Conservation (phyloP, 495 filamentous ascomycete genomes). For the Aspergillus heteromorphus region DNA sequence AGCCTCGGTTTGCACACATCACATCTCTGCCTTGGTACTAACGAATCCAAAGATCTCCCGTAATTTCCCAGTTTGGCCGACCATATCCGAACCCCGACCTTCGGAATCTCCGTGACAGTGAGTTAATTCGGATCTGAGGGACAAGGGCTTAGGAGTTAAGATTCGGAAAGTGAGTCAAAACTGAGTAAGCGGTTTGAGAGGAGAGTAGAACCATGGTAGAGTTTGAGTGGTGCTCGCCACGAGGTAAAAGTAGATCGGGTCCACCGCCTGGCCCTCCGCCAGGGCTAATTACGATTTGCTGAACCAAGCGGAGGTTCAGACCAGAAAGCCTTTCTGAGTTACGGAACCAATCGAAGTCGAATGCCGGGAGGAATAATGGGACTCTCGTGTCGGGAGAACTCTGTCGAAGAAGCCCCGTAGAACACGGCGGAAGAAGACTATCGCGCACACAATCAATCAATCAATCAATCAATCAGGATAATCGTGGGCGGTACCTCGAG, state of each 20-base stretch:
- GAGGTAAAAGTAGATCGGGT: slow-evolving; percentile 16
- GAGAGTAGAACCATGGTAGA: slow-evolving; percentile 12
- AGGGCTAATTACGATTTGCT: slow-evolving; percentile 6
- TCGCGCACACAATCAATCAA: neutral
- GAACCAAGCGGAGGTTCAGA: slow-evolving; percentile 2
- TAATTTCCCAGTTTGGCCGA: slow-evolving; percentile 5
- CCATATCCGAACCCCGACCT: neutral
- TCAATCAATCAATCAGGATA: no score
- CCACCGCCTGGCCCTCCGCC: slow-evolving; percentile 5
- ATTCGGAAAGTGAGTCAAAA: neutral
- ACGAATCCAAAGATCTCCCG: slow-evolving; percentile 8
- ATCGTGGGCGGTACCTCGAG: neutral
- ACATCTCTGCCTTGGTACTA: slow-evolving; percentile 7
- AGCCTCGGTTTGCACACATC: slow-evolving; percentile 18
- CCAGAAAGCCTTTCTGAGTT: neutral
- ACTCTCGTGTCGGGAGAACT: neutral
- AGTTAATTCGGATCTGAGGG: slow-evolving; percentile 14
- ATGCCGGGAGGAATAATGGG: neutral
- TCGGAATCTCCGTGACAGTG: slow-evolving; percentile 4
- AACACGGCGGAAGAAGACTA: neutral
- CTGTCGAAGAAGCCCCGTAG: neutral
- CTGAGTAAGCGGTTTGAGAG: neutral
- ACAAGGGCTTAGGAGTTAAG: slow-evolving; percentile 3
- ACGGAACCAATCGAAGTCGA: neutral
- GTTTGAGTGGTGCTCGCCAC: slow-evolving; percentile 14